Evolutionary conservation across 495 filamentous ascomycete species (phyloP), one percentile per base, ranked within the genome.

Genomic region (Penicillium turbatum): DNA sequence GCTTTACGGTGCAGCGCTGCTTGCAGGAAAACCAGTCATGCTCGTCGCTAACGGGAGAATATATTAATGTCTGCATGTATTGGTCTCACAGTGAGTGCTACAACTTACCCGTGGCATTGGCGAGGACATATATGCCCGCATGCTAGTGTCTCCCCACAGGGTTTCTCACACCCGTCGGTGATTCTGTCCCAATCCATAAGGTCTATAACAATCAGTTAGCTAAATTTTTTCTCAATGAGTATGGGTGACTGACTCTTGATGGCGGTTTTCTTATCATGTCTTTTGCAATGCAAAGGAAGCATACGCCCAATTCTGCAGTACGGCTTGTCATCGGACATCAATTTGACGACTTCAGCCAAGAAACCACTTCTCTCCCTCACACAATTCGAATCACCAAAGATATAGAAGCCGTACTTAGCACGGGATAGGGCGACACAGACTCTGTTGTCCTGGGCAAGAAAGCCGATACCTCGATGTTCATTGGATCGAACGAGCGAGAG

Each of bases 401-500:
- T 77, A 64, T 91, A 97, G 46, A 97, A 82, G 0, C 93, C 92
- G 8, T 83, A 72, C 35, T 80, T 82, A n/a, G 92, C 93, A 43
- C 92, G 86, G 48, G 91, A 96, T 13, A 96, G 72, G 15, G 93
- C 87, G 32, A 97, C 93, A 13, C 92, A 92, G 11, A 90, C 80
- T 55, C 92, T 82, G 56, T 95, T 95, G 57, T 83, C 76, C 40
- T 87, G 82, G 9, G 76, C 74, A 17, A 93, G 69, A 61, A 92
- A 97, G 3, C 88, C 89, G 42, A 89, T 82, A 5, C 69, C 62
- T 31, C 72, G 51, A 19, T 70, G 38, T 11, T 51, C 32, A 54
- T 85, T 88, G 60, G 86, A 92, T 40, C 93, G 78, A 10, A 96
- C 92, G 0, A 97, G 72, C 0, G 92, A 96, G 1, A 97, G 75